Conservation (phyloP, 2,329 filamentous ascomycete species). For the Penicillium fuscoglaucum region DNA sequence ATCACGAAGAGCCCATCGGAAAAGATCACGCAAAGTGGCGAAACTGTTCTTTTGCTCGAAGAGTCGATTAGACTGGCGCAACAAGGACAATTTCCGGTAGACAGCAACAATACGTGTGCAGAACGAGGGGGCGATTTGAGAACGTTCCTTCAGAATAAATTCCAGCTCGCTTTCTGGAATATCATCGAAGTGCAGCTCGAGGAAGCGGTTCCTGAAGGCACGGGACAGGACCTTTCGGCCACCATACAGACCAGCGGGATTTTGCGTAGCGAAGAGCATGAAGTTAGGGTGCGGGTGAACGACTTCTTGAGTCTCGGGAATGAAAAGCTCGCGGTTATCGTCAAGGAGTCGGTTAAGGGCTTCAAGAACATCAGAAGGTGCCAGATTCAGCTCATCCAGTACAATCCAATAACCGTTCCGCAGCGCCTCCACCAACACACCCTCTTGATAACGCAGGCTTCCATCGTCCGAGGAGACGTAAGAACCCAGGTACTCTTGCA, state of each 20-base stretch:
- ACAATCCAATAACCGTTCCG: conserved; percentile 97
- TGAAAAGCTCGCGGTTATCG: conserved; percentile 91
- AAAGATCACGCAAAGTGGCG: conserved; percentile 91
- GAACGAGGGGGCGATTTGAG: conserved; percentile 86
- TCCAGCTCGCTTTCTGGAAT: conserved; percentile 94
- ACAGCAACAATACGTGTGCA: conserved; percentile 88
- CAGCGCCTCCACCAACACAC: conserved; percentile 87
- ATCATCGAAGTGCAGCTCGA: conserved; percentile 96
- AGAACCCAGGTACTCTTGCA: conserved; percentile 95
- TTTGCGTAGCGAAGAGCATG: conserved; percentile 97
- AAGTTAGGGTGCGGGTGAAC: conserved; percentile 92
- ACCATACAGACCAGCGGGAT: conserved; percentile 92
- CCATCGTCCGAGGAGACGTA: conserved; percentile 87
- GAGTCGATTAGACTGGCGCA: conserved; percentile 84
- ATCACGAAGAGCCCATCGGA: conserved; percentile 85
- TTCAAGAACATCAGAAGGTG: conserved; percentile 94
- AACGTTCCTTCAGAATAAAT: conserved; percentile 84
- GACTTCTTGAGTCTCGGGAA: conserved; percentile 94
- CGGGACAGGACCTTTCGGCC: conserved; percentile 90
- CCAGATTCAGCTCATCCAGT: conserved; percentile 93
- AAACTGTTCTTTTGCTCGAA: conserved; percentile 99
- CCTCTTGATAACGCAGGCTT: conserved; percentile 86
- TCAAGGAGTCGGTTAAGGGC: conserved; percentile 93
- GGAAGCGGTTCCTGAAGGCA: conserved; percentile 93
- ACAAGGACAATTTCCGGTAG: conserved; percentile 85